Percentiles rank a stretch among this genome's conserved stretches.
Conservation (phyloP, 2,329 filamentous ascomycete species). For the Xylaria sp. region DNA sequence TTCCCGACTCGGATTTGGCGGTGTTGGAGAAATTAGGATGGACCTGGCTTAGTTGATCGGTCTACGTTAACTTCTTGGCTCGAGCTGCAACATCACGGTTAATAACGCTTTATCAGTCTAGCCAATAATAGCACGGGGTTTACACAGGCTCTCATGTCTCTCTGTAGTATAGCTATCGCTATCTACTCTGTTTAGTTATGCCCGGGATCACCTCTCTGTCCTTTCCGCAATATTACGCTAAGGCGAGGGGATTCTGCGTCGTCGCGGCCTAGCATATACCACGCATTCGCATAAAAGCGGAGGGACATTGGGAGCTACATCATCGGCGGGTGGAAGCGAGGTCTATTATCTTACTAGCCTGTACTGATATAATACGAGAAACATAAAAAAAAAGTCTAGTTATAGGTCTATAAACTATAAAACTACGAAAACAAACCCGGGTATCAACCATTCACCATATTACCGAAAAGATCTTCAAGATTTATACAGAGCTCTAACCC, state of each 20-base stretch:
- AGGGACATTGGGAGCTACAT: not conserved
- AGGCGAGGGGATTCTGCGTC: too few species aligned
- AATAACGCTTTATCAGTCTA: not conserved
- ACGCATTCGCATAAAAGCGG: not conserved
- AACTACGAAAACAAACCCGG: constrained; percentile 3
- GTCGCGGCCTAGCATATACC: not conserved
- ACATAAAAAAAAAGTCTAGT: not conserved
- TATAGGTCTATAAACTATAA: not conserved
- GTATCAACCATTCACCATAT: constrained; percentile 15
- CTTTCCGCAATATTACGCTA: too few species aligned
- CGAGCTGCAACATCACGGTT: not conserved
- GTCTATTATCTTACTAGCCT: not conserved
- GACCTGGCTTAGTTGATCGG: not conserved
- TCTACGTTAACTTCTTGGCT: not conserved
- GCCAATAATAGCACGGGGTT: not conserved
- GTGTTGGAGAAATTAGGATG: not conserved
- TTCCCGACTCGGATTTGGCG: not conserved
- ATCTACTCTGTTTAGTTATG: too few species aligned
- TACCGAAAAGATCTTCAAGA: not conserved
- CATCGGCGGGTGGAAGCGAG: not conserved
- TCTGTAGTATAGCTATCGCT: too few species aligned
- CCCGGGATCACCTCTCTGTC: too few species aligned
- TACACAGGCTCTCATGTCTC: too few species aligned
- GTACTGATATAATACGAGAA: not conserved
- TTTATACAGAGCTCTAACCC: too few species aligned